Base-by-base conservation (phyloP, 164 flowering plant genomes). In the Akebia trifoliata region DNA sequence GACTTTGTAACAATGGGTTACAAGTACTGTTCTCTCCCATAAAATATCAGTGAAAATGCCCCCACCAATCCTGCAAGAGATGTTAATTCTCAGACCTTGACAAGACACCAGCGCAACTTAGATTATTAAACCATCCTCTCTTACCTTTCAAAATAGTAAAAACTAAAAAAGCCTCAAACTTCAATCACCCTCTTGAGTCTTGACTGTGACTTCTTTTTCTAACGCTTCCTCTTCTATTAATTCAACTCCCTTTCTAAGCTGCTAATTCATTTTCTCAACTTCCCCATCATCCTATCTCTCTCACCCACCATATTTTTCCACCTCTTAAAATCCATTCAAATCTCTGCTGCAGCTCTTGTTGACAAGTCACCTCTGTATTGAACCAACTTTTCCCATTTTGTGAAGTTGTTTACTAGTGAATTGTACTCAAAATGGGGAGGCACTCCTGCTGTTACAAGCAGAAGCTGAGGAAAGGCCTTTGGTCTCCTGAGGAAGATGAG, bases 401-500 rank as follows among this genome's bases (percentile, higher is more conserved):
- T 4, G 25, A 50, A 12, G 22, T 34, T 54, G 49, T n/a, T n/a
- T n/a, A n/a, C n/a, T n/a, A n/a, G n/a, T n/a, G n/a, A n/a, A n/a
- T n/a, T n/a, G n/a, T 31, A 37, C 46, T 39, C 26, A 76, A 42
- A 51, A 71, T 90, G 97, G 97, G 95, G 29, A 84, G 95, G 68
- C 93, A 87, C 68, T 85, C 97, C 59, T 90, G 93, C 47, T 90
- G 97, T 54, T 87, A 82, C 82, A 87, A 90, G 74, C 97, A 90
- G 71, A 90, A 90, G 72, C 73, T 90, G 10, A 79, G 90, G 72
- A 90, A 90, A 74, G 97, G 97, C 21, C 71, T 90, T 0, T 90
- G 97, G 95, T 90, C 95, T 24, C 97, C 97, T 0, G 97, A 90
- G 67, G 97, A 90, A 75, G 97, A 90, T 69, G 93, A 87, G 72